These are phyloP conservation scores for Phytophthora hibernalis DNA, from an alignment of 352 stramenopile genomes.

Conservation along the genomic window DNA sequence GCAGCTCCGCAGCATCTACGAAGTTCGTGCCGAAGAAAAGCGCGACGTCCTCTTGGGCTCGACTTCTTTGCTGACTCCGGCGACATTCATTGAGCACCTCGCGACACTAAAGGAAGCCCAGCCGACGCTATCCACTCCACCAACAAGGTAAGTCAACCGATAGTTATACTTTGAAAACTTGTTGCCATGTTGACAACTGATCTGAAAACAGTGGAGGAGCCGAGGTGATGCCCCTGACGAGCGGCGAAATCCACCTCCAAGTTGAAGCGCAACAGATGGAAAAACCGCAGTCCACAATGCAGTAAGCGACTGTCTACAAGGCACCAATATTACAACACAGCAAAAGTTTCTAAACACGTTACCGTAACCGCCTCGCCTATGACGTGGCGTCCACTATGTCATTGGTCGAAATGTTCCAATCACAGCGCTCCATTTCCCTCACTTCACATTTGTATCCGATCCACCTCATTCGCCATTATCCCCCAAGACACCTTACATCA, in stretches of 20 bases:
- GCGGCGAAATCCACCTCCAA: slow-evolving; percentile 73
- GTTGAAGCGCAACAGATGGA: slow-evolving; percentile 58
- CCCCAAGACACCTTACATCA: not conserved
- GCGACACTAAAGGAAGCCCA: slow-evolving; percentile 69
- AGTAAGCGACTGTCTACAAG: slow-evolving; percentile 17
- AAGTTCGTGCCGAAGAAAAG: slow-evolving; percentile 71
- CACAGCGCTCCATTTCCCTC: not conserved
- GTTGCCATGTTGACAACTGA: not conserved
- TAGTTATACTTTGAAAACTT: not conserved
- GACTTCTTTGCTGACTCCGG: slow-evolving; percentile 75
- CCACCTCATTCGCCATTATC: slow-evolving; percentile 25
- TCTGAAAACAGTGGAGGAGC: slow-evolving; percentile 41
- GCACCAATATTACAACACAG: too few species aligned
- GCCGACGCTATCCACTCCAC: slow-evolving; percentile 11
- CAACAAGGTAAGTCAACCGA: slow-evolving; percentile 11
- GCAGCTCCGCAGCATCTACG: slow-evolving; percentile 84
- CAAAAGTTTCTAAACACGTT: slow-evolving; percentile 1
- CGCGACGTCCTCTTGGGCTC: slow-evolving; percentile 75
- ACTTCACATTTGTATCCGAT: slow-evolving; percentile 28
- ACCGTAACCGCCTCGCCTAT: too few species aligned
- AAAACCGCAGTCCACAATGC: slow-evolving; percentile 22
- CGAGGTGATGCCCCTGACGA: slow-evolving; percentile 64
- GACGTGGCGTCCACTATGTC: slow-evolving; percentile 22
- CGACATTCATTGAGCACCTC: slow-evolving; percentile 64
- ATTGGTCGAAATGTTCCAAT: slow-evolving; percentile 33